Evolutionary conservation across 257 asterid species (phyloP).

Genomic region (Capsicum rhomboideum): DNA sequence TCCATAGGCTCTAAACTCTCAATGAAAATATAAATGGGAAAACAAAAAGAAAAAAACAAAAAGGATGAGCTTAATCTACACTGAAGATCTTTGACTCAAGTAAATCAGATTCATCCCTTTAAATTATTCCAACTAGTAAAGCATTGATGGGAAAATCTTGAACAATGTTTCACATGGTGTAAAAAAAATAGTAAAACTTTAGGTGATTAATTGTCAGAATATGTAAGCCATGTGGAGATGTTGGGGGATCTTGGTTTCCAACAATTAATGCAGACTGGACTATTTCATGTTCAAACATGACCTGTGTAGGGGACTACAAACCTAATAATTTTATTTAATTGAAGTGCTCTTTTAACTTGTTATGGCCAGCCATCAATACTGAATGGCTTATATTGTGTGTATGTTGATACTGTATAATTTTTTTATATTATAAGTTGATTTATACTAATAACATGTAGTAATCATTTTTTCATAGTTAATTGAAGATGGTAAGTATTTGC

Average conservation of each 20-base stretch:
- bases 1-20: background rate
- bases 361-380: slow-evolving; percentile 13
- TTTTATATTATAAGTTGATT: background rate
- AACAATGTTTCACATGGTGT: slow-evolving; percentile 1
- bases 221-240: slow-evolving; percentile 61
- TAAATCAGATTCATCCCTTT: slow-evolving; percentile 9
- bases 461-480: background rate
- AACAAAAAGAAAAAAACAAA: background rate
- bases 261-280: slow-evolving; percentile 43
- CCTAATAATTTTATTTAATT: background rate
- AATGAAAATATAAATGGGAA: background rate
- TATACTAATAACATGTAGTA: background rate
- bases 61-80: background rate
- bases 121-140: slow-evolving; percentile 6
- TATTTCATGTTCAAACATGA: slow-evolving; percentile 35
- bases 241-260: slow-evolving; percentile 26
- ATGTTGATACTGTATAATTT: too few relatives aligned
- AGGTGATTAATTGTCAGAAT: slow-evolving; percentile 16
- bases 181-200: background rate
- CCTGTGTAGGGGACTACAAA: slow-evolving; percentile 36
- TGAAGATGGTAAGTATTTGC: background rate
- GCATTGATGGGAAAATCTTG: slow-evolving; percentile 1
- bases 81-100: slow-evolving; percentile 36
- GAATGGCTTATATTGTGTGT: background rate
- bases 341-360: background rate